phyloP scores from a whole-genome alignment of 805 yeast species.

The Schwanniomyces sp. region DNA sequence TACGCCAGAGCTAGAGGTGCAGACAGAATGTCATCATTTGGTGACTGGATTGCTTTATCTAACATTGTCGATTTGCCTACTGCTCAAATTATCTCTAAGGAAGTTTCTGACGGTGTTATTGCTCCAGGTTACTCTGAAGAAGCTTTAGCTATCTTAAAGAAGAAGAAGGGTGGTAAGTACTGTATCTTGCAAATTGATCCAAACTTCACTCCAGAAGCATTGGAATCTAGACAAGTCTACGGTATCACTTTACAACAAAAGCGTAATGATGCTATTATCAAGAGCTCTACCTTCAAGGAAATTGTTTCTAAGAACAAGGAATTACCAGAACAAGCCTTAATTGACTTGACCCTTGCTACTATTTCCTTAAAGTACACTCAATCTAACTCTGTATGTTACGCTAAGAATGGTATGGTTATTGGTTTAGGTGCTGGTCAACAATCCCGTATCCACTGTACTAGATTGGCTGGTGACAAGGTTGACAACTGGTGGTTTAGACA shows the following conservation, averaged over 20 bases:
- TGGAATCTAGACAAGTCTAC: constrained; percentile 93
- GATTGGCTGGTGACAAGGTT: constrained; percentile 99
- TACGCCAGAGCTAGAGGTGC: constrained; percentile 99
- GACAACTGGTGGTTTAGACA: constrained; percentile 99
- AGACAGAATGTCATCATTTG: constrained; percentile 98
- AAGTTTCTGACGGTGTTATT: constrained; percentile 97
- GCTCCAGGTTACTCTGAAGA: constrained; percentile 96
- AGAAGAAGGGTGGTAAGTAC: constrained; percentile 97
- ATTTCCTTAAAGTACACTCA: constrained; percentile 97
- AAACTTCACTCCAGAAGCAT: constrained; percentile 74
- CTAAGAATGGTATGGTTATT: constrained; percentile 98
- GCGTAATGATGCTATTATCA: constrained; percentile 96
- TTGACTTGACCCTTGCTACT: constrained; percentile 96
- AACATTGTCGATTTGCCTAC: constrained; percentile 96
- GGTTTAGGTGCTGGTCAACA: constrained; percentile 99
- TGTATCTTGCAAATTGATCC: constrained; percentile 97
- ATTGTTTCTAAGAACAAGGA: constrained; percentile 84
- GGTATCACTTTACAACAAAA: constrained; percentile 95
- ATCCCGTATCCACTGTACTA: constrained; percentile 97
- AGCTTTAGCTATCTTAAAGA: constrained; percentile 83
- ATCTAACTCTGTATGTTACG: constrained; percentile 97
- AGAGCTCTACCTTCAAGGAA: constrained; percentile 86
- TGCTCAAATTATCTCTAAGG: constrained; percentile 94
- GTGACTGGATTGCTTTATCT: constrained; percentile 96
- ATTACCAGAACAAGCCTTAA: constrained; percentile 86